Evolutionary conservation across 108 stramenopile genomes (phyloP).

Genomic region (Discostella stelligeroides): DNA sequence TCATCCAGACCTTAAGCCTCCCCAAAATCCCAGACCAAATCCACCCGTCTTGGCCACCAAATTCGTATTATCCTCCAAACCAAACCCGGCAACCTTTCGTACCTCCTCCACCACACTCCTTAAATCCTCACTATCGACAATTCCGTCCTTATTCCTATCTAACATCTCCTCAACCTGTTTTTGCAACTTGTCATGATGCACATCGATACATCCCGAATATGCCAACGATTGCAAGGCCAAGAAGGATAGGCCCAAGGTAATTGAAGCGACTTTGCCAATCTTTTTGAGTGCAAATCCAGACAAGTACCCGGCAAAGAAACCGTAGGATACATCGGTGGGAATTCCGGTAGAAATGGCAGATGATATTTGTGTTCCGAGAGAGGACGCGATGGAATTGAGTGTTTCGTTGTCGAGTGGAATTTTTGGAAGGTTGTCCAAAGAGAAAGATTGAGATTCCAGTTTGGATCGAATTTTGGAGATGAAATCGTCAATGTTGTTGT

Average conservation of each 20-base stretch:
- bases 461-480: background rate
- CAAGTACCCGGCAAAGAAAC: constrained; percentile 10
- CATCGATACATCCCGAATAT: constrained; percentile 1
- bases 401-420: background rate
- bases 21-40: constrained; percentile 47
- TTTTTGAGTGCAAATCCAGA: constrained; percentile 10
- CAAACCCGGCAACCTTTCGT: constrained; percentile 40
- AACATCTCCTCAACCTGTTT: constrained; percentile 40
- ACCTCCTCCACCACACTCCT: constrained; percentile 27
- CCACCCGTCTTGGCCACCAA: constrained; percentile 28
- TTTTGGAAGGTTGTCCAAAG: background rate
- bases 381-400: background rate
- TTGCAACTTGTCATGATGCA: constrained; percentile 66
- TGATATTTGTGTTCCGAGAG: background rate
- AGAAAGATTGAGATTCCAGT: background rate
- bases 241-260: background rate
- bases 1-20: constrained; percentile 47
- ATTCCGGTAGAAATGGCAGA: background rate
- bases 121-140: constrained; percentile 39
- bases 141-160: constrained; percentile 47
- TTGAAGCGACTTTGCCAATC: background rate
- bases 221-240: background rate
- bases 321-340: background rate
- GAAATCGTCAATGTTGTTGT: background rate
- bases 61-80: constrained; percentile 12